Evolutionary conservation across 169 alveolate species (phyloP).

Genomic region (Blepharisma undulans): DNA sequence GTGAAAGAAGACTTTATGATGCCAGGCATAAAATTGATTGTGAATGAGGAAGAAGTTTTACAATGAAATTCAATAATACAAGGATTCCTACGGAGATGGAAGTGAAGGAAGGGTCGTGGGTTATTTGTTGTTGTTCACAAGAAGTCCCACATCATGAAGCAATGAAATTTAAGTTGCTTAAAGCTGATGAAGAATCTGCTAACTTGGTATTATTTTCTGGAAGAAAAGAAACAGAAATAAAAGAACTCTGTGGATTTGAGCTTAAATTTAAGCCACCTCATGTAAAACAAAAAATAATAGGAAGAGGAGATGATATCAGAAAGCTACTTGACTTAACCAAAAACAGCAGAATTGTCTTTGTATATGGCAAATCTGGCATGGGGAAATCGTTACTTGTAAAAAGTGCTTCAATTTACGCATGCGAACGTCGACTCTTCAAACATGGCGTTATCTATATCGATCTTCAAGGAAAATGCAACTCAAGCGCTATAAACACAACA

Average conservation of each 20-base stretch:
- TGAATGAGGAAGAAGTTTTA: conserved; percentile 12
- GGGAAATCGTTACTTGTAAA: conserved; percentile 59
- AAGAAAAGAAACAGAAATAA: not conserved
- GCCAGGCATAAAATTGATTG: conserved; percentile 25
- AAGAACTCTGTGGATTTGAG: not conserved
- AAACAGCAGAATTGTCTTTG: conserved; percentile 41
- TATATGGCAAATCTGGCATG: conserved; percentile 54
- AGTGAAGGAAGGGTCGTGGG: not conserved
- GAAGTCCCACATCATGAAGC: conserved; percentile 29
- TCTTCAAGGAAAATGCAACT: not conserved
- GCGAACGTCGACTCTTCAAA: conserved; percentile 47
- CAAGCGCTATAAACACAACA: not conserved
- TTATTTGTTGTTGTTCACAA: conserved; percentile 35
- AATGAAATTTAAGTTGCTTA: not conserved
- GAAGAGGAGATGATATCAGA: not conserved
- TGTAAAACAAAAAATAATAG: not conserved
- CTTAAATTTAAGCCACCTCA: not conserved
- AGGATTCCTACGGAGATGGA: not conserved
- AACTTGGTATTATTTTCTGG: not conserved
- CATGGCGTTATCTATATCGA: conserved; percentile 65
- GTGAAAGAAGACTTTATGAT: not conserved
- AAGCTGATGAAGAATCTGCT: not conserved
- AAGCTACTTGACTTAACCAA: not conserved
- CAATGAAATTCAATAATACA: not conserved
- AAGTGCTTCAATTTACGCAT: conserved; percentile 54